Evolutionary conservation across 2,329 filamentous ascomycete genomes (phyloP).

Genomic region (Pseudogymnoascus sp.): DNA sequence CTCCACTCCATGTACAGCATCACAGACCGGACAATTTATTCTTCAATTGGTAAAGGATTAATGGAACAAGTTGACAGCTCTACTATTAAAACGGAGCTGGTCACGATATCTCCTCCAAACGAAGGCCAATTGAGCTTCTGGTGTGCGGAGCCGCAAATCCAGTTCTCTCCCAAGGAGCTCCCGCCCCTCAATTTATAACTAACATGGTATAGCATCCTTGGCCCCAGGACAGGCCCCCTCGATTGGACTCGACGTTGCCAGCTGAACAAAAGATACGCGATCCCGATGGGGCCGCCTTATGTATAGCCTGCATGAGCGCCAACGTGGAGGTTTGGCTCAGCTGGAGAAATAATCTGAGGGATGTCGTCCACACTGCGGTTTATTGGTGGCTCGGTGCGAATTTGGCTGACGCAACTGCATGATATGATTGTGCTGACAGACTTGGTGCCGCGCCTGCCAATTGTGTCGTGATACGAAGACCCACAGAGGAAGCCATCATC

Average conservation of each 20-base stretch:
- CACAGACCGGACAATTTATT: conserved; percentile 2
- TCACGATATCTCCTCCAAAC: neutral
- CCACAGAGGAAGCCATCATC: conserved; percentile 2
- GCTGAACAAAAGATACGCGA: conserved; percentile 9
- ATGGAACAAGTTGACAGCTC: neutral
- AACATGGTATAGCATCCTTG: conserved; percentile 7
- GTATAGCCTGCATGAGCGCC: conserved; percentile 9
- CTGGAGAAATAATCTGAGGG: neutral
- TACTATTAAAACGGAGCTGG: neutral
- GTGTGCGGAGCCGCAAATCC: conserved; percentile 1
- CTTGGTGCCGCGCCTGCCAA: conserved; percentile 4
- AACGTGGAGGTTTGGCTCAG: conserved; percentile 1
- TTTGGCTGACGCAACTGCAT: conserved; percentile 6
- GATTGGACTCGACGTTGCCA: conserved; percentile 1
- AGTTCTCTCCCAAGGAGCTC: neutral
- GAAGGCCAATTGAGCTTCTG: neutral
- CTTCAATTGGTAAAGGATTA: neutral
- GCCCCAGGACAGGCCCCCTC: neutral
- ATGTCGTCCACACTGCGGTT: neutral
- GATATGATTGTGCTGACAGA: conserved; percentile 8
- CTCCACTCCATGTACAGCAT: neutral
- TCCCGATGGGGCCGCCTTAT: conserved; percentile 7
- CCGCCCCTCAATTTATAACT: conserved; percentile 4
- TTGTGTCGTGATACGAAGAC: neutral
- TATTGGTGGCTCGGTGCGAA: conserved; percentile 6